A percentile compares a stretch with the other conserved stretches of the same genome.
Conservation (phyloP, 75 land plant species). For the Chamaecyparis obtusa region DNA sequence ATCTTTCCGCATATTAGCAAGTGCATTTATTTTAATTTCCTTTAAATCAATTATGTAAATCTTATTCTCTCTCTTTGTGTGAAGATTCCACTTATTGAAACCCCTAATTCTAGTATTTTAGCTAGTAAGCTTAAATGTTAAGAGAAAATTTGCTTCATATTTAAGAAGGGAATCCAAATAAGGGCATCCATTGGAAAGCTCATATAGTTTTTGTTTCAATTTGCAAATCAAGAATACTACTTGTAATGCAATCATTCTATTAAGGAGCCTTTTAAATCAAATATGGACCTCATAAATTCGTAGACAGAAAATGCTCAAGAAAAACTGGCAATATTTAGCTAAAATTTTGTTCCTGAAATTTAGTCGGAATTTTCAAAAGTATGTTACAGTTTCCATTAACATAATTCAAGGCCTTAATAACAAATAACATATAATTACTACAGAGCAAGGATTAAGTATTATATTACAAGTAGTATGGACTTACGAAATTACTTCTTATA, state of each 20-base stretch:
- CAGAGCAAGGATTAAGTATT: not conserved
- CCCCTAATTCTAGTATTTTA: not conserved
- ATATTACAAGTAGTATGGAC: not conserved
- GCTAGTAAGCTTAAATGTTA: not conserved
- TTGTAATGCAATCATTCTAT: not conserved
- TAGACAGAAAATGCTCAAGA: not conserved
- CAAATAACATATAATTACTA: not conserved
- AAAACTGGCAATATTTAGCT: not conserved
- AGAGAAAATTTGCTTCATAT: not conserved
- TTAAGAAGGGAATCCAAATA: not conserved
- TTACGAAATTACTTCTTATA: not conserved
- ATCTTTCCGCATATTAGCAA: not conserved
- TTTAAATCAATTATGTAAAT: not conserved
- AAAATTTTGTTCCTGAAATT: not conserved
- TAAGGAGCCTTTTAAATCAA: not conserved
- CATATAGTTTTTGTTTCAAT: not conserved
- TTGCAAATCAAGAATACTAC: not conserved
- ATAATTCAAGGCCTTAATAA: not conserved
- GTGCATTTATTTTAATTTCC: not conserved
- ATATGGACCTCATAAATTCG: not conserved
- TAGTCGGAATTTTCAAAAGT: not conserved
- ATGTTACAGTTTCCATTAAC: not conserved
- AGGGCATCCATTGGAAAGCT: not conserved
- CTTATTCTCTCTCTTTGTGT: not conserved
- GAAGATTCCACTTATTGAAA: not conserved